Conservation (phyloP, 2,329 filamentous ascomycete species). For the Fusarium caatingaense region DNA sequence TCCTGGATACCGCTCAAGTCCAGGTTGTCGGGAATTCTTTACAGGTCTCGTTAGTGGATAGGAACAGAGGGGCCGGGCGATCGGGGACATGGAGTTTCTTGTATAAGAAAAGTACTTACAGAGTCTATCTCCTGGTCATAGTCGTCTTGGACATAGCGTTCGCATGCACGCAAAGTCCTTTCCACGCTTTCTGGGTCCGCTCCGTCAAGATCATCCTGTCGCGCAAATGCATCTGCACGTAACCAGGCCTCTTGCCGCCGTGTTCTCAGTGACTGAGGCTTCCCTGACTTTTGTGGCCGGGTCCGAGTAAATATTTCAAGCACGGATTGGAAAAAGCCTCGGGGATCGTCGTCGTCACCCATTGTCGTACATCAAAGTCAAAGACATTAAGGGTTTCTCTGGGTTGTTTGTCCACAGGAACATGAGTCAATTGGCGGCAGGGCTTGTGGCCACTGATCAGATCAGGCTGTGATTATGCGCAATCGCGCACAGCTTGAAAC, state of each 20-base stretch:
- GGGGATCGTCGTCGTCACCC: neutral
- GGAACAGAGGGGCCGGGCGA: no score
- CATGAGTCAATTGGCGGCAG: neutral
- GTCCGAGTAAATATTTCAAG: neutral
- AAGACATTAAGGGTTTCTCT: neutral
- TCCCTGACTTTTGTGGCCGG: neutral
- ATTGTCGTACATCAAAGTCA: neutral
- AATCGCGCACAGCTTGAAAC: neutral
- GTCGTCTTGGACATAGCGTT: neutral
- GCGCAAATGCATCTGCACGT: neutral
- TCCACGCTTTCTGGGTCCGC: neutral
- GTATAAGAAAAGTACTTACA: neutral
- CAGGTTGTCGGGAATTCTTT: neutral
- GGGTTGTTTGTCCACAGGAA: neutral
- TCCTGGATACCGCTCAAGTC: neutral
- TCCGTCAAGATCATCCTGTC: neutral
- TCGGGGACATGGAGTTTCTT: no score
- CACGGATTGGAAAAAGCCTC: neutral
- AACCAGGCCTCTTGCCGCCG: neutral
- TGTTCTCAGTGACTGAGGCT: neutral
- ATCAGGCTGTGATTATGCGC: neutral
- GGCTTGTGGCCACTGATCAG: neutral
- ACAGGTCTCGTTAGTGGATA: no score
- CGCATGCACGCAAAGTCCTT: neutral
- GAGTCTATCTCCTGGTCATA: neutral